Percentiles rank a stretch among this genome's conserved stretches.
phyloP scores from a whole-genome alignment of 108 stramenopile genomes.

The Cyclotella kingstonii region DNA sequence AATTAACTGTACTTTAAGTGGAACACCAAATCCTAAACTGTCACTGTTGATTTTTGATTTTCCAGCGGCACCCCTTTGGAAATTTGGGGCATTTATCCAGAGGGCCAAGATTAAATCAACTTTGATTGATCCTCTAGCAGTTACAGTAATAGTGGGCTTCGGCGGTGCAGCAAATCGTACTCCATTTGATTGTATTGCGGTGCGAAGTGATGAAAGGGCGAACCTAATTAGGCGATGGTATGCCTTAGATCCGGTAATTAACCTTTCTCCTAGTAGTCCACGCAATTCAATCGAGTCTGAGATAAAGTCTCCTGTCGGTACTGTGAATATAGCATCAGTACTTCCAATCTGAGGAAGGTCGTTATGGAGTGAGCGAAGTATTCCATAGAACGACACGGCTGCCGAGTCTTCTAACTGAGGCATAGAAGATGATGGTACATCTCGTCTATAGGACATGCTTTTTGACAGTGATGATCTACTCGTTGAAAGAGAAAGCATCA shows the following conservation, averaged over 20 bases:
- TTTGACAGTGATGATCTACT: slow-evolving; percentile 3
- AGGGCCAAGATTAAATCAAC: slow-evolving; percentile 42
- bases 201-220: slow-evolving; percentile 42
- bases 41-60: slow-evolving; percentile 11
- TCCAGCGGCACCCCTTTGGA: slow-evolving; percentile 15
- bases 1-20: slow-evolving; percentile 55
- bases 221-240: slow-evolving; percentile 55
- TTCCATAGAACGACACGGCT: slow-evolving; percentile 56
- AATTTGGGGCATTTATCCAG: slow-evolving; percentile 35
- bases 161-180: slow-evolving; percentile 44
- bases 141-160: slow-evolving; percentile 41
- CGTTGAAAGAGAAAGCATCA: slow-evolving; percentile 23
- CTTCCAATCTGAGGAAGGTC: slow-evolving; percentile 40
- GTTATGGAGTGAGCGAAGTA: slow-evolving; percentile 52
- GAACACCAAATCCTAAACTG: slow-evolving; percentile 39
- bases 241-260: slow-evolving; percentile 44
- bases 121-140: slow-evolving; percentile 39
- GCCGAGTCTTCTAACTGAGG: slow-evolving; percentile 44
- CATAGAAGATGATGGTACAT: not conserved
- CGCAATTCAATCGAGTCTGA: slow-evolving; percentile 50
- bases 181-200: slow-evolving; percentile 37
- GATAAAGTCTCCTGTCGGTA: slow-evolving; percentile 50
- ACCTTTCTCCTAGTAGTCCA: slow-evolving; percentile 66
- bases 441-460: slow-evolving; percentile 2
- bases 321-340: slow-evolving; percentile 9